Conservation (phyloP, 129 eudicot species). For the Centella asiatica region DNA sequence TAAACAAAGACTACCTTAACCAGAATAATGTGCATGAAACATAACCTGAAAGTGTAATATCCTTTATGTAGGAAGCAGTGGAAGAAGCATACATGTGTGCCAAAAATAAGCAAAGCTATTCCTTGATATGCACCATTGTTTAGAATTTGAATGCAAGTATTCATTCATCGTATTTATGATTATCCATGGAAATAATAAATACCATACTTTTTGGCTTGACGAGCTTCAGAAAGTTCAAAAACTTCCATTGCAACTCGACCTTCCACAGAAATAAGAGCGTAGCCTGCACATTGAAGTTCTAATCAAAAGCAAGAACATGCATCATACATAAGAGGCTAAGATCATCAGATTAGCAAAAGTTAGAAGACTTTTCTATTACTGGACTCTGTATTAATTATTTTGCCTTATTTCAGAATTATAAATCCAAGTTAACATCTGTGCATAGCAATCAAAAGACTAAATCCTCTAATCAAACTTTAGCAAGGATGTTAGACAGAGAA, state of each 20-base stretch:
- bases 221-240: constrained; percentile 78
- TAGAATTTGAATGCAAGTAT: too few species aligned
- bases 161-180: not conserved
- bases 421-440: not conserved
- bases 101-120: too few species aligned
- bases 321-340: not conserved
- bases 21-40: too few species aligned
- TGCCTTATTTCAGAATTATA: not conserved
- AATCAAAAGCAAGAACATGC: not conserved
- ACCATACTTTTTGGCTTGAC: constrained; percentile 80
- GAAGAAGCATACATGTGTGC: too few species aligned
- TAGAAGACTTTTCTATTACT: not conserved
- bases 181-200: not conserved
- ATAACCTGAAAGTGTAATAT: too few species aligned
- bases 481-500: not conserved
- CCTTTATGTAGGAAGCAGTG: too few species aligned
- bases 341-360: not conserved
- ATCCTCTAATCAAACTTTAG: not conserved
- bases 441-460: not conserved
- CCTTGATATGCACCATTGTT: too few species aligned
- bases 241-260: constrained; percentile 98
- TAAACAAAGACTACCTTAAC: too few species aligned
- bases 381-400: not conserved
- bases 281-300: constrained; percentile 44
- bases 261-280: constrained; percentile 94